Percentiles rank a stretch among this genome's conserved stretches.
phyloP scores from a whole-genome alignment of 1,139 yeast species.

The Blastobotrys raffinosifermentans region DNA sequence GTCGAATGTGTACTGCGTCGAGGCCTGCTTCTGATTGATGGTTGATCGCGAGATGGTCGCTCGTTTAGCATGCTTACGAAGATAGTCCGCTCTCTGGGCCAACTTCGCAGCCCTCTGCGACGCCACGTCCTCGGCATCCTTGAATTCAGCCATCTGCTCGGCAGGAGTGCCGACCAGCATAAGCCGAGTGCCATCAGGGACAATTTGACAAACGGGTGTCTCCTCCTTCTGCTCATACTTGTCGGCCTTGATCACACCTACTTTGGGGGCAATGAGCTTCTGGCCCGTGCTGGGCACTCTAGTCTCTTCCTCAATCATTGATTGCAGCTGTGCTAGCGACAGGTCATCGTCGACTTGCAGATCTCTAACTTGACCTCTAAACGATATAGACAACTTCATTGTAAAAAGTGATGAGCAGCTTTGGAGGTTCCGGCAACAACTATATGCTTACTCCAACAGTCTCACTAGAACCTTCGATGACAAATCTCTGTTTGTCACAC shows the following conservation, averaged over 20 bases:
- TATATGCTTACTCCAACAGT: too few species aligned
- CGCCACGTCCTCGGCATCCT: conserved; percentile 24
- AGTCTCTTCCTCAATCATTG: conserved; percentile 24
- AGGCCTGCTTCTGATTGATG: conserved; percentile 3
- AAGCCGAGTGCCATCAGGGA: conserved; percentile 22
- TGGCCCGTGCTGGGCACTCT: conserved; percentile 26
- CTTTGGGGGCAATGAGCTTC: conserved; percentile 28
- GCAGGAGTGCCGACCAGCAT: conserved; percentile 28
- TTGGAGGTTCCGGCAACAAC: not conserved
- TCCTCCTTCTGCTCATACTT: conserved; percentile 14
- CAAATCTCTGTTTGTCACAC: too few species aligned
- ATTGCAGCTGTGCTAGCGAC: conserved; percentile 20
- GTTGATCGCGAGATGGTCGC: conserved; percentile 4
- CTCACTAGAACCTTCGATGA: not conserved
- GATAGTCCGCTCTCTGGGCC: conserved; percentile 12
- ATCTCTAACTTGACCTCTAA: conserved; percentile 17
- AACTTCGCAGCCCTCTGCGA: conserved; percentile 20
- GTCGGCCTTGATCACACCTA: conserved; percentile 23
- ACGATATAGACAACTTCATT: conserved; percentile 18
- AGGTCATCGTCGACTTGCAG: conserved; percentile 18
- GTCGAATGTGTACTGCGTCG: conserved; percentile 31
- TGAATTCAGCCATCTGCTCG: conserved; percentile 22
- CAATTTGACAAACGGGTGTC: conserved; percentile 16
- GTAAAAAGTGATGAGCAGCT: not conserved
- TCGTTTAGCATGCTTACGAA: conserved; percentile 12